These are phyloP conservation scores for Silene vulgaris DNA, from an alignment of 179 eudicot genomes.

Conservation along the genomic window DNA sequence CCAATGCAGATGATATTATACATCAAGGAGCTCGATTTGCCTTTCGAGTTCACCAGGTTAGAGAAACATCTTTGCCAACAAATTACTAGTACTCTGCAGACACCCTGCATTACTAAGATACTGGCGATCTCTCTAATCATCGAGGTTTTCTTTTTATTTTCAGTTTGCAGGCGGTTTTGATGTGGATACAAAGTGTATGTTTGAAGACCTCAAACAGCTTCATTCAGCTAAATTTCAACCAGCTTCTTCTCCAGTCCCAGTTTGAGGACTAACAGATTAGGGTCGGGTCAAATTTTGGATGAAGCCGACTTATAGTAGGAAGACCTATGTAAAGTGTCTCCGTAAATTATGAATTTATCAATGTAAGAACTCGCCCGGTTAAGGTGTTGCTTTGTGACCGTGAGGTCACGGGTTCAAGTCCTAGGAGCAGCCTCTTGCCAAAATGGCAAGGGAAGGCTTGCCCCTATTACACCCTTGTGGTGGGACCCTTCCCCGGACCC, in stretches of 20 bases:
- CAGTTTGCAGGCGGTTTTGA: constrained; percentile 86
- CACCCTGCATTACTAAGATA: background rate
- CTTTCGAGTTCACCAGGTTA: constrained; percentile 68
- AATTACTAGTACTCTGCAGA: background rate
- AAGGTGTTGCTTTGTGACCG: no score
- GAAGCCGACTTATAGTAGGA: background rate
- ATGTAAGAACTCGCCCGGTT: background rate
- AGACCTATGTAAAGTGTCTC: background rate
- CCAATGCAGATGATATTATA: constrained; percentile 42
- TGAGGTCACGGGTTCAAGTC: no score
- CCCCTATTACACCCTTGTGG: no score
- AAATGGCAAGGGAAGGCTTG: no score
- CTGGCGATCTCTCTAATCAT: background rate
- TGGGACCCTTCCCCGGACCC: no score
- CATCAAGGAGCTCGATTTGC: constrained; percentile 71
- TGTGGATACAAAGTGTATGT: constrained; percentile 43
- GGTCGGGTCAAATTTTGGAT: background rate
- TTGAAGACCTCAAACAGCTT: constrained; percentile 45
- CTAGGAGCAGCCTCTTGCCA: no score
- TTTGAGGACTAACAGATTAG: background rate
- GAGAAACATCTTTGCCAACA: background rate
- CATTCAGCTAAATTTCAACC: constrained; percentile 14
- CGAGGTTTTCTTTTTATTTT: background rate
- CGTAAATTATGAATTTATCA: background rate
- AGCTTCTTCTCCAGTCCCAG: background rate